Base-by-base conservation (phyloP, 192 early-diverging fungal genomes). In the Haplosporangium gracile region DNA sequence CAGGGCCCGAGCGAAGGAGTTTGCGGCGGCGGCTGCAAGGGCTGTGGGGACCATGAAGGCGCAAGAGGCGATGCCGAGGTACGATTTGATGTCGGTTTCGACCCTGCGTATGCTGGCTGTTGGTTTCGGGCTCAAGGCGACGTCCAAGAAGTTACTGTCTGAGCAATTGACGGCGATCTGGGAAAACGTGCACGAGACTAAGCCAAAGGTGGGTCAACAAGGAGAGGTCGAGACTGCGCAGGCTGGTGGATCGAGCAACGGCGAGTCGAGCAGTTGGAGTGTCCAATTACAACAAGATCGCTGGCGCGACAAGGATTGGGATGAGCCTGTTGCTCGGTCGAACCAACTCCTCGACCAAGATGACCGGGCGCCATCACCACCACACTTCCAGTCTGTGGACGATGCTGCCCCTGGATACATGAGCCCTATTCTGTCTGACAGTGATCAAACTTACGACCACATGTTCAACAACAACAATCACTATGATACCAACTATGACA, bases 81-180 rank as follows among this genome's bases (percentile, higher is more conserved):
- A 81, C 32, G 9, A 77, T 2, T 29, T 75, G 5, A 86, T 86
- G 84, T 74, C 79, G 0, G 7, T 86, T 29, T 26, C 70, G 29
- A 76, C 70, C 6, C 34, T 86, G 45, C 74, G 78, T 10, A 22
- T 77, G 38, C 45, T 63, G 26, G 79, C 79, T 3, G 65, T 63
- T 24, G 78, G 79, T 0, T 86, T 86, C 70, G 84, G 84, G 11
- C 49, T 86, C 24, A 86, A 86, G 32, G 34, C 84, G n/a, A 51
- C 16, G 2, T 69, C 7, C 20, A 86, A 81, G 42, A n/a, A 7
- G 29, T 11, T 63, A n/a, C 34, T 81, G 68, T 68, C 77, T 0
- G 79, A 81, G 22, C 84, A 86, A 29, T 29, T 86, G 72, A 78
- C 72, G 18, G 68, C 60, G 11, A 72, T 86, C 0, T 86, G 78